Conservation (phyloP, 495 filamentous ascomycete genomes). For the Emericellopsis terricola region DNA sequence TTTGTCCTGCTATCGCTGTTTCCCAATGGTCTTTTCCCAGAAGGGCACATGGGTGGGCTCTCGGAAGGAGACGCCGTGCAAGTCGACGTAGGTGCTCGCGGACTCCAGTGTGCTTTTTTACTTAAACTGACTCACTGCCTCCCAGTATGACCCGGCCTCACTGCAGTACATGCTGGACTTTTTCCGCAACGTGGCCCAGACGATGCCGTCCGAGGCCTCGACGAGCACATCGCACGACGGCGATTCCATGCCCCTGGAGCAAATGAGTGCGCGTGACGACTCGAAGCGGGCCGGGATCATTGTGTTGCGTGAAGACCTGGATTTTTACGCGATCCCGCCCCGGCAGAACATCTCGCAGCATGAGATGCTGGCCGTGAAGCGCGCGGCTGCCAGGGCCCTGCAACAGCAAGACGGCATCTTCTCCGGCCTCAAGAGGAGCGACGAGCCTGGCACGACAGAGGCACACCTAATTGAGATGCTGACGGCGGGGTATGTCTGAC, state of each 20-base stretch:
- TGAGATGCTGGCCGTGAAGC: constrained; percentile 94
- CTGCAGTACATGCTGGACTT: constrained; percentile 99
- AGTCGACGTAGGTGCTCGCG: constrained; percentile 74
- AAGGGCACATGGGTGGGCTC: constrained; percentile 89
- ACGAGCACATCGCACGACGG: constrained; percentile 39
- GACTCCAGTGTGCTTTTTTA: too few species aligned
- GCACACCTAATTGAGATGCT: constrained; percentile 99
- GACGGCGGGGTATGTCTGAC: constrained; percentile 66
- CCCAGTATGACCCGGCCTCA: constrained; percentile 87
- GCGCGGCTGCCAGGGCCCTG: constrained; percentile 72
- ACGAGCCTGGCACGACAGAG: constrained; percentile 90
- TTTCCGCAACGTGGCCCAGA: constrained; percentile 88
- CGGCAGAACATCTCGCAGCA: constrained; percentile 61
- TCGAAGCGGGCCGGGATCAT: constrained; percentile 87
- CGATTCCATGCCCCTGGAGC: constrained; percentile 44
- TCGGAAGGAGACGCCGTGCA: constrained; percentile 82
- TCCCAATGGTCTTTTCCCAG: constrained; percentile 91
- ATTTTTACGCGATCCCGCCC: constrained; percentile 96
- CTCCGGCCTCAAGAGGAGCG: constrained; percentile 81
- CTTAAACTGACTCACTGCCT: constrained; percentile 12
- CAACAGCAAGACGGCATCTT: constrained; percentile 92
- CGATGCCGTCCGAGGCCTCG: constrained; percentile 59
- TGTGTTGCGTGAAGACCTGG: constrained; percentile 86
- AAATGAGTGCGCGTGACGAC: constrained; percentile 32
- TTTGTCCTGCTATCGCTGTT: constrained; percentile 98